phyloP scores from a whole-genome alignment of 116 monocot species.

The Trichopus zeylanicus region DNA sequence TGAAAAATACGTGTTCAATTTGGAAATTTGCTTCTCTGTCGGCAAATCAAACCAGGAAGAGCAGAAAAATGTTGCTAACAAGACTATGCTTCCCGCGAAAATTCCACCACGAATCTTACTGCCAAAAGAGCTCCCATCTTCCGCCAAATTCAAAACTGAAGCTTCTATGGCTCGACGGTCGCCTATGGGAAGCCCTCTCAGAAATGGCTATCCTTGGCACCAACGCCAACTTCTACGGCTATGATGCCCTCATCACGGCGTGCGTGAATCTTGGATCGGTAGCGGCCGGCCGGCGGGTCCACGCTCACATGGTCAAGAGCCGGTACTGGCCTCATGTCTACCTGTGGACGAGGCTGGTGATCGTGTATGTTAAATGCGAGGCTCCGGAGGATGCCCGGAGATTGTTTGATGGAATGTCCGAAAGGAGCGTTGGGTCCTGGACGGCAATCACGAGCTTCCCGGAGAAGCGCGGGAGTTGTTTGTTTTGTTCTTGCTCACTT shows the following conservation, averaged over 20 bases:
- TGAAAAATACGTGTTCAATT: too few relatives aligned
- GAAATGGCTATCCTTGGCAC: slow-evolving; percentile 16
- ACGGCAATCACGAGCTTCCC: slow-evolving; percentile 19
- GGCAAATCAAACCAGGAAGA: too few relatives aligned
- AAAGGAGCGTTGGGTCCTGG: slow-evolving; percentile 39
- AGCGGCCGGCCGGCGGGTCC: slow-evolving; percentile 26
- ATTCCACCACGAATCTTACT: background rate
- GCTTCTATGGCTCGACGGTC: slow-evolving; percentile 10
- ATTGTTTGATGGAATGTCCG: slow-evolving; percentile 42
- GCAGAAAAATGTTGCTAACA: too few relatives aligned
- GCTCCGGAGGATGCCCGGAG: slow-evolving; percentile 29
- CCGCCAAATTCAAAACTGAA: slow-evolving; percentile 18
- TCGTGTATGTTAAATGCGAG: slow-evolving; percentile 40
- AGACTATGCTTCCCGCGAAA: background rate
- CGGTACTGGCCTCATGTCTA: slow-evolving; percentile 28
- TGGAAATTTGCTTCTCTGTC: too few relatives aligned
- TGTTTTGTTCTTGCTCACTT: too few relatives aligned
- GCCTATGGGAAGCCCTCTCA: slow-evolving; percentile 11
- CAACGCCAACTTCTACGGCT: slow-evolving; percentile 21
- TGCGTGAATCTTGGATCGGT: slow-evolving; percentile 26
- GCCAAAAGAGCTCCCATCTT: background rate
- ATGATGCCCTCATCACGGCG: slow-evolving; percentile 37
- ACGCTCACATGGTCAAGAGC: slow-evolving; percentile 49
- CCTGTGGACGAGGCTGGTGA: slow-evolving; percentile 40
- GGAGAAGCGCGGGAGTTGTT: slow-evolving; percentile 27